A percentile compares a stretch with the other conserved stretches of the same genome.
Evolutionary conservation across 768 basidiomycete genomes (phyloP).

Genomic region (Panellus pusillus): DNA sequence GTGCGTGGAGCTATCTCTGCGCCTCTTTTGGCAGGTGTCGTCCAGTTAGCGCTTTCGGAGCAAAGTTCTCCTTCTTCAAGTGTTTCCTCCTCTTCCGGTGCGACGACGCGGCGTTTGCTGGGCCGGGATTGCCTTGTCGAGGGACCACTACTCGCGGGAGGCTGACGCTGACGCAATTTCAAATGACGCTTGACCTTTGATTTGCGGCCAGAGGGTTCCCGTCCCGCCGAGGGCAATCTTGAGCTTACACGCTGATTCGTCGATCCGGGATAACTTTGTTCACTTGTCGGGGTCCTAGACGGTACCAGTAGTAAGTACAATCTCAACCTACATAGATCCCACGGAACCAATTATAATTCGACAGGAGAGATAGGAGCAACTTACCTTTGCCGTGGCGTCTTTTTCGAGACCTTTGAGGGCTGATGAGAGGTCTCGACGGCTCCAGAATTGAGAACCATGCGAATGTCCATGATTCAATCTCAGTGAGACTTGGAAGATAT

Average conservation of each 20-base stretch:
- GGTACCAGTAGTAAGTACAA: background rate
- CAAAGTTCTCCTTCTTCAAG: background rate
- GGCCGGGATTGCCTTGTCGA: conserved; percentile 16
- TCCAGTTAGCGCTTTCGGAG: background rate
- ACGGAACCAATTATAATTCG: conserved; percentile 5
- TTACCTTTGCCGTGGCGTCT: conserved; percentile 2
- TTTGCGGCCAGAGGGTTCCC: background rate
- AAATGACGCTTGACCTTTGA: background rate
- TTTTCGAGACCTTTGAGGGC: conserved; percentile 1
- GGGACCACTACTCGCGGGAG: conserved; percentile 6
- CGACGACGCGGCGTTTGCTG: conserved; percentile 4
- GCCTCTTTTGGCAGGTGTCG: background rate
- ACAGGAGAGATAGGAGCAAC: conserved; percentile 6
- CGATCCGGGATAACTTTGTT: conserved; percentile 13
- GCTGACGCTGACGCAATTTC: conserved; percentile 2
- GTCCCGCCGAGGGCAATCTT: background rate
- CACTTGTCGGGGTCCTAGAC: conserved; percentile 12
- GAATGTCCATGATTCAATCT: conserved; percentile 25
- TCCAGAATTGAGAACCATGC: conserved; percentile 25
- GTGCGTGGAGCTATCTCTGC: background rate
- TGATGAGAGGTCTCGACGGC: conserved; percentile 17
- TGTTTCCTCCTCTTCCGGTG: background rate
- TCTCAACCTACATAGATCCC: background rate
- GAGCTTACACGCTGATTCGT: conserved; percentile 6
- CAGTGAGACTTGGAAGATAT: background rate